Evolutionary conservation across 371 early-diverging fungal genomes (phyloP).

Genomic region (Saksenaea vasiformis): DNA sequence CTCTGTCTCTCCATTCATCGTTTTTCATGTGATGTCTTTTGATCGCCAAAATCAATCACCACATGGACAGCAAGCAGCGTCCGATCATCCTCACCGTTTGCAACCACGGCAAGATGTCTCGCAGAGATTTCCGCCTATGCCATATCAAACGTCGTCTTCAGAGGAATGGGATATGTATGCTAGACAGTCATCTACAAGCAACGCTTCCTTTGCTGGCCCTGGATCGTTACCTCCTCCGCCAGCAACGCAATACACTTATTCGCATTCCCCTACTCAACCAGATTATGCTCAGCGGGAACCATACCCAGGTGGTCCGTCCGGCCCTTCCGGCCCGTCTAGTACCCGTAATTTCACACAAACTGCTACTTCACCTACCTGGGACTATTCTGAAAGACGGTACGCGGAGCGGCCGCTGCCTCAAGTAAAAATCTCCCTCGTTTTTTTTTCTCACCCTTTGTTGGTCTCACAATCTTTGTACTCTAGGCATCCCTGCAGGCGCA

Average conservation of each 20-base stretch:
- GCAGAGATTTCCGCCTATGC: constrained; percentile 7
- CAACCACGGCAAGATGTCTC: constrained; percentile 5
- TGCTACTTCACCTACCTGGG: constrained; percentile 6
- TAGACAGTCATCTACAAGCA: constrained; percentile 11
- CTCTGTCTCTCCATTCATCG: background rate
- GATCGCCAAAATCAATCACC: constrained; percentile 34
- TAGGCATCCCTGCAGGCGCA: background rate
- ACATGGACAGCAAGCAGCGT: constrained; percentile 26
- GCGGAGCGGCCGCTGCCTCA: constrained; percentile 6
- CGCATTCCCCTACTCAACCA: constrained; percentile 9
- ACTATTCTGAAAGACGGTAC: constrained; percentile 12
- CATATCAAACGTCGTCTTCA: constrained; percentile 2
- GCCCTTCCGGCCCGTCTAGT: constrained; percentile 1
- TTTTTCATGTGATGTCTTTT: constrained; percentile 34
- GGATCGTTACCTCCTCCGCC: constrained; percentile 17
- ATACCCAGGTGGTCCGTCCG: constrained; percentile 11
- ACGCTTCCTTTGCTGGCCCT: constrained; percentile 7
- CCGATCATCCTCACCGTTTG: constrained; percentile 13
- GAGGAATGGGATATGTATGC: constrained; percentile 19
- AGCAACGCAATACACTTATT: constrained; percentile 3
- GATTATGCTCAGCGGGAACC: constrained; percentile 17
- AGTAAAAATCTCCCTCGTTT: background rate
- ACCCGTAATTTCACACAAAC: background rate
- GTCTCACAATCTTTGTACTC: constrained; percentile 1
- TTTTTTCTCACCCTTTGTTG: background rate